These are phyloP conservation scores for Phytophthora cactorum DNA, from an alignment of 352 stramenopile species.

Conservation along the genomic window DNA sequence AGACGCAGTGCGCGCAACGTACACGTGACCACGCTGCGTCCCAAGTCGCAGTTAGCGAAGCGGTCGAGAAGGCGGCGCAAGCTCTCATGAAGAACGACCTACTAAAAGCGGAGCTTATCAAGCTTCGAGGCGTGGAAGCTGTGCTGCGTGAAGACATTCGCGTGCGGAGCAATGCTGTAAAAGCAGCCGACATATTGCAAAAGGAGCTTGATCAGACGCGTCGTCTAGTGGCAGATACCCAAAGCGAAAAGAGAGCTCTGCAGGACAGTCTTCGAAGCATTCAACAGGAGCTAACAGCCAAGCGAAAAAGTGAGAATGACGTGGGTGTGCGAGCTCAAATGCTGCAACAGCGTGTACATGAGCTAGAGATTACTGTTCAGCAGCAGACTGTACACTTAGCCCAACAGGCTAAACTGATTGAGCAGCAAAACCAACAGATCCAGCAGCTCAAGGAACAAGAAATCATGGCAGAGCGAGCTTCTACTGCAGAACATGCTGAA, in stretches of 20 bases:
- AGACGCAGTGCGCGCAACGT: conserved; percentile 25
- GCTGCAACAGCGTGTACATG: conserved; percentile 8
- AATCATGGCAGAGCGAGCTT: not conserved
- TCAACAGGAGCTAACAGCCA: conserved; percentile 15
- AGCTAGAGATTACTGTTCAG: conserved; percentile 10
- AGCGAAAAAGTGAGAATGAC: not conserved
- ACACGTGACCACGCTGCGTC: conserved; percentile 27
- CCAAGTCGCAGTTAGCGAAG: conserved; percentile 43
- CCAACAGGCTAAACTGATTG: conserved; percentile 26
- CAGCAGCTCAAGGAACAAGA: conserved; percentile 23
- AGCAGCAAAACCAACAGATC: conserved; percentile 41
- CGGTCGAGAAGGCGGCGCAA: conserved; percentile 49
- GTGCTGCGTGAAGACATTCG: conserved; percentile 8
- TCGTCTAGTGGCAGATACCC: conserved; percentile 1
- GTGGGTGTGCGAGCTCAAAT: not conserved
- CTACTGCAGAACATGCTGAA: conserved; percentile 26
- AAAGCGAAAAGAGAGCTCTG: conserved; percentile 17
- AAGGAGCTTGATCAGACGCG: conserved; percentile 15
- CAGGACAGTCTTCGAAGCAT: conserved; percentile 4
- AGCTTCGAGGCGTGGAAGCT: conserved; percentile 6
- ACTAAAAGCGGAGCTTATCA: conserved; percentile 14
- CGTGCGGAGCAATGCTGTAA: not conserved
- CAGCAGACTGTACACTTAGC: conserved; percentile 20
- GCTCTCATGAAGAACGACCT: conserved; percentile 40
- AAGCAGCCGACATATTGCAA: conserved; percentile 8